phyloP scores from a whole-genome alignment of 108 stramenopile species.

The Skeletonema tropicum region DNA sequence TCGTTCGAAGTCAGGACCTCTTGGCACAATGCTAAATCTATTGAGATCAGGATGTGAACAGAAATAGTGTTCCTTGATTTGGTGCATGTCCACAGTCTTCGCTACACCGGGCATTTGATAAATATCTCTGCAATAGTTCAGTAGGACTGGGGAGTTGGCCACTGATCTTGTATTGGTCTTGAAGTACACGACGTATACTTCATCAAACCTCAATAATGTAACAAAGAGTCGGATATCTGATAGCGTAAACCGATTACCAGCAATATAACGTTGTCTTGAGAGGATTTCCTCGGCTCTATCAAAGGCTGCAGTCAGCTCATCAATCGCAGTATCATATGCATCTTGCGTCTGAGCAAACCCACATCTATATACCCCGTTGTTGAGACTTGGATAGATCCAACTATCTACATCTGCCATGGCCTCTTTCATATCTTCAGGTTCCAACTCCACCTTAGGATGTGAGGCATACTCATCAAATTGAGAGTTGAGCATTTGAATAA shows the following conservation, averaged over 20 bases:
- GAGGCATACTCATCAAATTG: slow-evolving; percentile 84
- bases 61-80: slow-evolving; percentile 96
- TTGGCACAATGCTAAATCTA: slow-evolving; percentile 83
- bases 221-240: slow-evolving; percentile 96
- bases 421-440: slow-evolving; percentile 78
- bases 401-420: slow-evolving; percentile 85
- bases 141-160: slow-evolving; percentile 79
- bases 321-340: slow-evolving; percentile 92
- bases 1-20: slow-evolving; percentile 70
- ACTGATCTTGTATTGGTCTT: slow-evolving; percentile 88
- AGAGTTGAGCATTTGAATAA: slow-evolving; percentile 96
- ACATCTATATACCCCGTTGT: slow-evolving; percentile 97
- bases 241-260: slow-evolving; percentile 87
- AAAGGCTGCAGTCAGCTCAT: slow-evolving; percentile 88
- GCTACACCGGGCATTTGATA: slow-evolving; percentile 92
- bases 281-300: slow-evolving; percentile 84
- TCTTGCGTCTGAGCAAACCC: slow-evolving; percentile 95
- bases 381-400: slow-evolving; percentile 92
- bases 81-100: slow-evolving; percentile 91
- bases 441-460: slow-evolving; percentile 85
- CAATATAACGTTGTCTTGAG: slow-evolving; percentile 76
- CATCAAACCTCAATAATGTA: slow-evolving; percentile 95
- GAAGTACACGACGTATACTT: slow-evolving; percentile 92
- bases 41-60: slow-evolving; percentile 87
- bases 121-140: slow-evolving; percentile 95